Evolutionary conservation across 148 eudicot species (phyloP).

Genomic region (Cornus kousa): DNA sequence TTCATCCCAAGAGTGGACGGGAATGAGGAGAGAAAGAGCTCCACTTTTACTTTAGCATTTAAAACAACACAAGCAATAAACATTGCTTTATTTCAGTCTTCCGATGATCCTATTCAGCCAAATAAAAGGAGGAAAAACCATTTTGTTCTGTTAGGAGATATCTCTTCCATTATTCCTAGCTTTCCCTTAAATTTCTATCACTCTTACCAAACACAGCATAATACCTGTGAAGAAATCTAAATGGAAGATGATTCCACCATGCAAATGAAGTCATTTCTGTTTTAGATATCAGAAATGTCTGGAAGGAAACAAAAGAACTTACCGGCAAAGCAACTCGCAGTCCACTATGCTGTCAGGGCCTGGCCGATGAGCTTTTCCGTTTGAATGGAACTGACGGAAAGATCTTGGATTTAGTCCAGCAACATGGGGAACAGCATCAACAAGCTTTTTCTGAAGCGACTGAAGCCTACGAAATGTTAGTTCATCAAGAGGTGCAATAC

Average conservation of each 20-base stretch:
- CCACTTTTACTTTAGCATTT: too few relatives aligned
- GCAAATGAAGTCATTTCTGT: neutral
- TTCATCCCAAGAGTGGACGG: too few relatives aligned
- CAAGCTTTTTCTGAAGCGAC: conserved; percentile 90
- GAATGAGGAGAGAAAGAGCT: too few relatives aligned
- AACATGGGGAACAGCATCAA: conserved; percentile 55
- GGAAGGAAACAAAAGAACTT: conserved; percentile 28
- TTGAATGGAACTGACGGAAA: conserved; percentile 70
- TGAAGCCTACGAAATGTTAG: conserved; percentile 87
- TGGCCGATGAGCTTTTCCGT: conserved; percentile 92
- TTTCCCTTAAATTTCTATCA: neutral
- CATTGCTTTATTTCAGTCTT: too few relatives aligned
- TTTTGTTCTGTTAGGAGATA: too few relatives aligned
- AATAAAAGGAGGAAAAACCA: conserved; percentile 25
- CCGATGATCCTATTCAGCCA: too few relatives aligned
- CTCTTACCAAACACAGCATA: too few relatives aligned
- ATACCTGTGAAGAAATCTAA: neutral
- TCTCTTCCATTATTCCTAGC: too few relatives aligned
- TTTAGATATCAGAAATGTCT: neutral
- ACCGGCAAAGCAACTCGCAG: conserved; percentile 88
- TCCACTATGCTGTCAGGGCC: conserved; percentile 96
- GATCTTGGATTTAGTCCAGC: conserved; percentile 36
- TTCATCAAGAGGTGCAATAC: conserved; percentile 94
- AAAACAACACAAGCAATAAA: too few relatives aligned
- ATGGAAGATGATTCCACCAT: neutral